Base-by-base conservation (phyloP, 306 rosid genomes). In the Fragaria vesca region DNA sequence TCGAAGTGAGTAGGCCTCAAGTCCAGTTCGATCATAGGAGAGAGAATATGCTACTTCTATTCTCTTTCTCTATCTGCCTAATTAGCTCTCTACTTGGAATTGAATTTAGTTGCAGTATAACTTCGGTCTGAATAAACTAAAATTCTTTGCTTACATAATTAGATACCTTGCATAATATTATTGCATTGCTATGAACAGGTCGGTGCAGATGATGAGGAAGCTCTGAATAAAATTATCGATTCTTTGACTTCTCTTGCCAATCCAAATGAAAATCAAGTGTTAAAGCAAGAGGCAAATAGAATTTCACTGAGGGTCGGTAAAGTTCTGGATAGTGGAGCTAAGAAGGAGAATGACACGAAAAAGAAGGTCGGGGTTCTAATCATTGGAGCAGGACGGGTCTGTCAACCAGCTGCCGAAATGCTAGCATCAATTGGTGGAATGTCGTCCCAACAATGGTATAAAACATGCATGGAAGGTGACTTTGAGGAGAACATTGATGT, bases 311-410 rank as follows among this genome's bases (percentile, higher is more conserved):
- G 72, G 80, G 86, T 95, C 67, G 97, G 97, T 47, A 83, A 86
- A 89, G 86, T 88, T 58, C 88, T 84, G 78, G 86, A 86, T 68
- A 83, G 51, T 63, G 83, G 71, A 66, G 30, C 40, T 78, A 82
- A 73, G 78, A 87, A 87, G 85, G 89, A 74, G 80, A 60, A 81
- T 73, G 80, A 70, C 61, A 13, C 38, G 4, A 84, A 83, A 88
- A 87, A 80, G 77, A 92, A 91, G 90, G 79, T 85, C 43, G 81
- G 86, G 36, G 93, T 93, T 87, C 90, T 95, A 24, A 91, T 95
- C 77, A 90, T 95, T 77, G 98, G 98, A 26, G 98, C 98, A 13
- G 98, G 98, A 30, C 86, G 97, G 66, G 97, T 95, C 78, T 95
- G 98, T 83, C 91, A 83, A 80, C 98, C 98, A 60, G 97, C 98